These are phyloP conservation scores for Pyrus communis DNA, from an alignment of 306 rosid species.

Conservation along the genomic window DNA sequence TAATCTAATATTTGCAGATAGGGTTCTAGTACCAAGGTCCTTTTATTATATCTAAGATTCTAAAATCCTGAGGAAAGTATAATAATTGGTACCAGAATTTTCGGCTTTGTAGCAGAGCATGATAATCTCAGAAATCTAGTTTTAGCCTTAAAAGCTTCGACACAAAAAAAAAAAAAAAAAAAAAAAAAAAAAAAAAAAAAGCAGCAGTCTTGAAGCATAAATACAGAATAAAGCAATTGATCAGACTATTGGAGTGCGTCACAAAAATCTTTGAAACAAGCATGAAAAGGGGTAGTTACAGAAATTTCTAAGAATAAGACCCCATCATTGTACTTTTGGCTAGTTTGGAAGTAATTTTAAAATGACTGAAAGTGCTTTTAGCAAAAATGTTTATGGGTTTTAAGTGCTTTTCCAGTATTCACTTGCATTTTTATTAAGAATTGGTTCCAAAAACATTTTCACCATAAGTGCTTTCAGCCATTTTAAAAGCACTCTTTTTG, in stretches of 20 bases:
- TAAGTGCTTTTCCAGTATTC: too few species aligned
- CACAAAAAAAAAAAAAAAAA: too few species aligned
- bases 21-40: not conserved
- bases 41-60: not conserved
- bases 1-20: not conserved
- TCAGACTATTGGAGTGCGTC: not conserved
- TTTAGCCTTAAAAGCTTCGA: not conserved
- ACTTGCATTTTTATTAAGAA: too few species aligned
- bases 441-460: too few species aligned
- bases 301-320: not conserved
- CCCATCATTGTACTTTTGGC: not conserved
- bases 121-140: not conserved
- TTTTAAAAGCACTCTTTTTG: not conserved
- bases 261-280: not conserved
- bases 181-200: too few species aligned
- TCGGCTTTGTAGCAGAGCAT: too few species aligned
- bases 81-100: not conserved
- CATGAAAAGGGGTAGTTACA: not conserved
- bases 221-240: not conserved
- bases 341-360: too few species aligned
- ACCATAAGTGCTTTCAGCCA: too few species aligned
- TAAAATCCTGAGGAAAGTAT: not conserved
- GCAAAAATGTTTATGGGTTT: too few species aligned
- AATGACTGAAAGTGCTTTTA: too few species aligned
- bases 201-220: not conserved